Evolutionary conservation across 805 yeast species (phyloP).

Genomic region (Spathaspora passalidarum): DNA sequence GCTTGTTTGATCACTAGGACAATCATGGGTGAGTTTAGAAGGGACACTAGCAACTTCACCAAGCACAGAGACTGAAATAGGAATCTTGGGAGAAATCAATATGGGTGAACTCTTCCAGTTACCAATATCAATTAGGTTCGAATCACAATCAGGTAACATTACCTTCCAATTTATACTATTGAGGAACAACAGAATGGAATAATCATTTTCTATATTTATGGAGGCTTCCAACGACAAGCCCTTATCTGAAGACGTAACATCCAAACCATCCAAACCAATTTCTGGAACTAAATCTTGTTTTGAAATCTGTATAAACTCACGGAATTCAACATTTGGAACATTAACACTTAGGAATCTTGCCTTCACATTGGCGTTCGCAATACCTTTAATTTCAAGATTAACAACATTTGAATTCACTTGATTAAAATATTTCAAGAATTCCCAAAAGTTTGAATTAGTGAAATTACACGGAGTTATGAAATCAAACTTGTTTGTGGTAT

Average conservation of each 20-base stretch:
- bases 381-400: slow-evolving; percentile 20
- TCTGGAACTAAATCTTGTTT: slow-evolving; percentile 13
- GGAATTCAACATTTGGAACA: slow-evolving; percentile 14
- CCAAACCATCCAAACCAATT: slow-evolving; percentile 13
- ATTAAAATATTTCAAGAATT: slow-evolving; percentile 16
- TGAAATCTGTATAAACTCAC: slow-evolving; percentile 8
- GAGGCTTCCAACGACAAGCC: slow-evolving; percentile 1
- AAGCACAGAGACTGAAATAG: slow-evolving; percentile 14
- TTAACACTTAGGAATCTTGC: slow-evolving; percentile 13
- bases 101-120: slow-evolving; percentile 17
- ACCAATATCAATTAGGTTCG: slow-evolving; percentile 19
- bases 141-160: slow-evolving; percentile 23
- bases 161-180: slow-evolving; percentile 26
- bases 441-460: slow-evolving; percentile 15
- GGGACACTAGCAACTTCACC: slow-evolving; percentile 22
- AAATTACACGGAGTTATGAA: slow-evolving; percentile 19
- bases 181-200: slow-evolving; percentile 18
- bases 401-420: slow-evolving; percentile 13
- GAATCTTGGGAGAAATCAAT: slow-evolving; percentile 12
- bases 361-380: slow-evolving; percentile 16
- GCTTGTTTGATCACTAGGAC: slow-evolving; percentile 17
- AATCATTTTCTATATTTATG: slow-evolving; percentile 8
- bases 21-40: slow-evolving; percentile 14
- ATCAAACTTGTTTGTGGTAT: slow-evolving; percentile 22
- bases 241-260: slow-evolving; percentile 8